Evolutionary conservation across 768 basidiomycete species (phyloP).

Genomic region (Hirschioporus abietinus): DNA sequence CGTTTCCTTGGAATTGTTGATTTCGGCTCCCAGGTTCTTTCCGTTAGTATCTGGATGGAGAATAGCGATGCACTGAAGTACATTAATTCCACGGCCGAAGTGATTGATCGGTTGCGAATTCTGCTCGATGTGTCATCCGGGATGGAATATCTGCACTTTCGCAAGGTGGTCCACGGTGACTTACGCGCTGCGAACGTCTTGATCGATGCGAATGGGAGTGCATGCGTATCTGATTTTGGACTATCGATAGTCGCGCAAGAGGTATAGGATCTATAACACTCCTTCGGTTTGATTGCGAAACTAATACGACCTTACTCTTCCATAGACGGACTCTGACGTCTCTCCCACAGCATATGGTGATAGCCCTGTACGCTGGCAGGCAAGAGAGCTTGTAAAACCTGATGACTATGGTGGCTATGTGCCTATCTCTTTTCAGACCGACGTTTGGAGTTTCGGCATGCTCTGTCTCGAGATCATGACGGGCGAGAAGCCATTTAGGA

Average conservation of each 20-base stretch:
- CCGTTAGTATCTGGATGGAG: conserved; percentile 39
- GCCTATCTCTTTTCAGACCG: conserved; percentile 20
- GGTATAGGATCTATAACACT: conserved; percentile 17
- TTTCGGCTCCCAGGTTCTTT: conserved; percentile 29
- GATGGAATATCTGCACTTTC: conserved; percentile 7
- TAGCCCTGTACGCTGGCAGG: conserved; percentile 29
- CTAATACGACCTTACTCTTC: neutral
- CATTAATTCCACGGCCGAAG: conserved; percentile 25
- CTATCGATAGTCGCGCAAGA: conserved; percentile 19
- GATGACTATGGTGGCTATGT: conserved; percentile 10
- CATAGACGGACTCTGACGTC: neutral
- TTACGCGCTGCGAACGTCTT: neutral
- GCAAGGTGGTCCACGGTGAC: conserved; percentile 8
- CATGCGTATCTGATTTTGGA: conserved; percentile 2
- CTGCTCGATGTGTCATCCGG: conserved; percentile 4
- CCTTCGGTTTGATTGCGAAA: neutral
- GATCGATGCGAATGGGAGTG: conserved; percentile 1
- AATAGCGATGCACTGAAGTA: conserved; percentile 36
- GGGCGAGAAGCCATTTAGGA: conserved; percentile 34
- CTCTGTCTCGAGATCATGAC: conserved; percentile 41
- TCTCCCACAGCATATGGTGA: neutral
- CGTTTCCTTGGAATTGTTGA: conserved; percentile 32
- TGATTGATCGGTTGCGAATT: conserved; percentile 18
- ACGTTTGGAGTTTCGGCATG: conserved; percentile 4
- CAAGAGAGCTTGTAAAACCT: conserved; percentile 34